Percentiles rank a stretch among this genome's conserved stretches.
phyloP scores from a whole-genome alignment of 1,139 yeast genomes.

The Waltiozyma sp. region DNA sequence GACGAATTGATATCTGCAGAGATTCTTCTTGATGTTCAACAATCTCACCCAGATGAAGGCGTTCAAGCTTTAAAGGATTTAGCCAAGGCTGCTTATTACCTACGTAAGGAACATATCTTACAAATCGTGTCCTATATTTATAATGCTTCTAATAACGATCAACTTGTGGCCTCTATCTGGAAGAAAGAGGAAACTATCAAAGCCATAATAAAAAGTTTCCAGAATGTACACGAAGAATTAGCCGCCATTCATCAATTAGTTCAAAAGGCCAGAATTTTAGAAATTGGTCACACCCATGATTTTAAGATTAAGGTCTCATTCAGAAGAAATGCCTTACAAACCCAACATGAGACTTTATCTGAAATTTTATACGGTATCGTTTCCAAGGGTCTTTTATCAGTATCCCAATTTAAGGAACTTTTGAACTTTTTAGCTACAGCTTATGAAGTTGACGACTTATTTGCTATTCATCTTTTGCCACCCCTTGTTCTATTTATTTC shows the following conservation, averaged over 20 bases:
- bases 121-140: constrained; percentile 56
- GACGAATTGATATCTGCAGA: constrained; percentile 62
- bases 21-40: constrained; percentile 5
- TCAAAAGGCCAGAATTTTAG: constrained; percentile 54
- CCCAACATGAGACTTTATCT: constrained; percentile 64
- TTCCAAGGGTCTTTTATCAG: constrained; percentile 27
- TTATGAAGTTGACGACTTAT: constrained; percentile 48
- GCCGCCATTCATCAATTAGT: constrained; percentile 48
- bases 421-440: constrained; percentile 28
- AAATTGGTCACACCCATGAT: constrained; percentile 29
- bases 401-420: constrained; percentile 30
- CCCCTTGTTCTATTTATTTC: constrained; percentile 38
- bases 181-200: constrained; percentile 22
- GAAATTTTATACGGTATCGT: constrained; percentile 47
- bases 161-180: constrained; percentile 15
- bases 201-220: constrained; percentile 42
- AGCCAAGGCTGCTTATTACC: constrained; percentile 61
- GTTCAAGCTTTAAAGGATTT: constrained; percentile 43
- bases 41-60: constrained; percentile 30
- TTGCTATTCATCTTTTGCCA: constrained; percentile 57
- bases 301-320: constrained; percentile 47
- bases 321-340: constrained; percentile 50
- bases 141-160: constrained; percentile 20
- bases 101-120: constrained; percentile 59
- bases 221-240: constrained; percentile 44